Percentiles rank a stretch among this genome's conserved stretches.
Evolutionary conservation across 495 filamentous ascomycete species (phyloP).

Genomic region (Letharia columbiana): DNA sequence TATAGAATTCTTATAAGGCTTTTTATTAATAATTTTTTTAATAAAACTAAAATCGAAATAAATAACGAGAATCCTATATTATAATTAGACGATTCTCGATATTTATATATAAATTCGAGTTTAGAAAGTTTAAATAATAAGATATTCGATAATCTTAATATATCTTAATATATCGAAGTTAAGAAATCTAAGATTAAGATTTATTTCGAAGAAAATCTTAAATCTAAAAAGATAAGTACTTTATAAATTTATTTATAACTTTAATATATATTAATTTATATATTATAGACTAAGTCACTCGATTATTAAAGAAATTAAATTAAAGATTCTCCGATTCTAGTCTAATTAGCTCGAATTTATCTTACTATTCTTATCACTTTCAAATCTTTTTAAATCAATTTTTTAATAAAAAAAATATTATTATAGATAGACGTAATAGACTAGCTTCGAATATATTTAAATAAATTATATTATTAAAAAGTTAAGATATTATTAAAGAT

Average conservation of each 20-base stretch:
- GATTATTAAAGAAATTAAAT: neutral
- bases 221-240: too few relatives aligned
- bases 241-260: neutral
- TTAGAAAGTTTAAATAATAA: too few relatives aligned
- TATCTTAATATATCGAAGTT: too few relatives aligned
- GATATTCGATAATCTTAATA: too few relatives aligned
- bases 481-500: too few relatives aligned
- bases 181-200: too few relatives aligned
- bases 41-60: neutral
- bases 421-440: neutral
- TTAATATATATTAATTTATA: neutral
- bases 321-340: neutral
- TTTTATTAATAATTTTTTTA: neutral
- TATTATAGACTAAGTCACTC: neutral
- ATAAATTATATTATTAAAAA: neutral
- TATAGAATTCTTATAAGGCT: neutral
- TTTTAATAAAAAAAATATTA: neutral
- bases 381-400: neutral
- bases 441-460: neutral
- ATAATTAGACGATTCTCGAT: too few relatives aligned
- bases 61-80: too few relatives aligned
- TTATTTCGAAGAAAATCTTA: neutral
- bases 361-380: neutral
- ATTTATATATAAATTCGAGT: too few relatives aligned
- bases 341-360: neutral